A percentile compares a stretch with the other conserved stretches of the same genome.
Conservation (phyloP, 139 green algal genomes). For the Auxenochlorella pyrenoidosa region DNA sequence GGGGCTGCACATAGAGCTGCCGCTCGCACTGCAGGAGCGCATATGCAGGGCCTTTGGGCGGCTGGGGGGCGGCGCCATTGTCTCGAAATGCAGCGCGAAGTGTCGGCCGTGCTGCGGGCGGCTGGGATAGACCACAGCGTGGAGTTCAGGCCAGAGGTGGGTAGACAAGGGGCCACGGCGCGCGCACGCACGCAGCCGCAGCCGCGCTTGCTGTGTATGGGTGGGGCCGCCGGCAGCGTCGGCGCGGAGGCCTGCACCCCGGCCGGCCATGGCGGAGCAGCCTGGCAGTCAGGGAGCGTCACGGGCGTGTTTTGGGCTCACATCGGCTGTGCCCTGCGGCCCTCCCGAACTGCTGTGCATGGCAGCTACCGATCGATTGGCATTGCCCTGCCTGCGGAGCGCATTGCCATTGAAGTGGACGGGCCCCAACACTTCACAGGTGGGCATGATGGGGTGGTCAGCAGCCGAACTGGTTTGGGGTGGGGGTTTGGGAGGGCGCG, state of each 20-base stretch:
- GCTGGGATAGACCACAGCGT: background rate
- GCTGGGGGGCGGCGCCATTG: background rate
- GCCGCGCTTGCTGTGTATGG: too few species aligned
- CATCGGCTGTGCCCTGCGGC: too few species aligned
- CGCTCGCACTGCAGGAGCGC: background rate
- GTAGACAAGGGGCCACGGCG: too few species aligned
- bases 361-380: conserved; percentile 24
- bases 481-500: too few species aligned
- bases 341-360: background rate
- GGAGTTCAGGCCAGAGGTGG: background rate
- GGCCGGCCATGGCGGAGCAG: too few species aligned
- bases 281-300: too few species aligned
- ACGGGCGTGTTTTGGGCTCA: too few species aligned
- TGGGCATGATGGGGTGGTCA: too few species aligned
- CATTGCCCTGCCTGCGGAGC: conserved; percentile 43
- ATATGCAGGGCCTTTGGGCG: background rate
- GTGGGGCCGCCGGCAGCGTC: too few species aligned
- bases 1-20: background rate
- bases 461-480: too few species aligned
- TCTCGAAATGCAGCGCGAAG: background rate
- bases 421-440: conserved; percentile 57
- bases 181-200: too few species aligned
- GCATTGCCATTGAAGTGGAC: conserved; percentile 58
- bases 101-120: background rate
- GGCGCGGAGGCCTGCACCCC: too few species aligned